A percentile compares a stretch with the other conserved stretches of the same genome.
Evolutionary conservation across 164 flowering plant species (phyloP).

Genomic region (Taxillus chinensis): DNA sequence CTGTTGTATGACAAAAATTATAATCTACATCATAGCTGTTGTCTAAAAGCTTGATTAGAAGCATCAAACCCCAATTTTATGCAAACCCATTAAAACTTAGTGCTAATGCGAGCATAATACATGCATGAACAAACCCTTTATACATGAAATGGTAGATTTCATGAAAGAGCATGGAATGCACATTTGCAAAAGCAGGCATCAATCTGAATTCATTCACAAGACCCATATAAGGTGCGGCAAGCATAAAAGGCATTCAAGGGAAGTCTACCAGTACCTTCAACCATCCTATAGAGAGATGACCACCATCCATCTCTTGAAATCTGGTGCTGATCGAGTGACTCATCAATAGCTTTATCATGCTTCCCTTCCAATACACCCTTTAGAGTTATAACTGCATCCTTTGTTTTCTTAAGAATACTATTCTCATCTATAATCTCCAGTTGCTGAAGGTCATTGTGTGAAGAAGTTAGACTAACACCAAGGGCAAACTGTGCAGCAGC

Average conservation of each 20-base stretch:
- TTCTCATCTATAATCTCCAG: constrained; percentile 63
- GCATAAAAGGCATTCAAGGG: neutral
- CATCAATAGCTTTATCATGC: constrained; percentile 73
- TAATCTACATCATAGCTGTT: too few relatives aligned
- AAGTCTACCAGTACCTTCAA: constrained; percentile 58
- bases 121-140: too few relatives aligned
- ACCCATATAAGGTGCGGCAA: neutral
- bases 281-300: constrained; percentile 82
- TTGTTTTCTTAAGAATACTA: constrained; percentile 68
- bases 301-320: constrained; percentile 90
- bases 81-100: too few relatives aligned
- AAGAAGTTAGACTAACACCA: constrained; percentile 74
- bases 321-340: constrained; percentile 47
- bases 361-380: constrained; percentile 83
- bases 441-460: constrained; percentile 72
- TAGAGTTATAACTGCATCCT: constrained; percentile 77
- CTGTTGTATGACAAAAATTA: too few relatives aligned
- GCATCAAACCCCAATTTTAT: too few relatives aligned
- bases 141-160: too few relatives aligned
- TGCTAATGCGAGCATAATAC: too few relatives aligned
- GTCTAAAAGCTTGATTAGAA: too few relatives aligned
- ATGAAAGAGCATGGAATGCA: neutral
- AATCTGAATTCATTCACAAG: neutral
- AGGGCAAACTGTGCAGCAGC: constrained; percentile 94
- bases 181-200: neutral